Percentiles rank a stretch among this genome's conserved stretches.
These are phyloP conservation scores for Fusarium dlaminii DNA, from an alignment of 2,329 filamentous ascomycete genomes.

Conservation along the genomic window DNA sequence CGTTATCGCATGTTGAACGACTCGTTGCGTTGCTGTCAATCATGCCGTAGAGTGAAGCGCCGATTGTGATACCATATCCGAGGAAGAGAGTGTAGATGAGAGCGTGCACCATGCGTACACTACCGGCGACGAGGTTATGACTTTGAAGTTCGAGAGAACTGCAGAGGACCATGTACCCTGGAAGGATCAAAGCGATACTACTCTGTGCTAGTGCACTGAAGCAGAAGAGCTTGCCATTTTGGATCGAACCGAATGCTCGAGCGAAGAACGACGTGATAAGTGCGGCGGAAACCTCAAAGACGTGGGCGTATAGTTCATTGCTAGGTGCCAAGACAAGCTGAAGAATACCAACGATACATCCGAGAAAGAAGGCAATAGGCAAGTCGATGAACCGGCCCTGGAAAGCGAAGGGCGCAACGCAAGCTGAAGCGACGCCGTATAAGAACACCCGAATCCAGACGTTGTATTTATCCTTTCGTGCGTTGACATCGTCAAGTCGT, in stretches of 20 bases:
- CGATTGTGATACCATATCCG: conserved; percentile 78
- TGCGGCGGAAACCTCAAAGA: conserved; percentile 64
- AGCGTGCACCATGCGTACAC: conserved; percentile 79
- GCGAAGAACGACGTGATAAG: conserved; percentile 75
- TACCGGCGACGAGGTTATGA: conserved; percentile 75
- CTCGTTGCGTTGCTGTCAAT: conserved; percentile 65
- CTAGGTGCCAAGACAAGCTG: conserved; percentile 79
- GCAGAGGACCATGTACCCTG: conserved; percentile 62
- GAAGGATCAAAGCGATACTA: conserved; percentile 79
- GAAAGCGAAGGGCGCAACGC: conserved; percentile 84
- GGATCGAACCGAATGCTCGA: conserved; percentile 74
- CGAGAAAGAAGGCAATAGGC: conserved; percentile 79
- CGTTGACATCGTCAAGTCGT: conserved; percentile 66
- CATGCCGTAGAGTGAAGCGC: conserved; percentile 71
- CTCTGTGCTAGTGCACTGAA: conserved; percentile 77
- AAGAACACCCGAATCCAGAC: conserved; percentile 68
- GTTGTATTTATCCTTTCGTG: conserved; percentile 56
- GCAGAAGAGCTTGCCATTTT: conserved; percentile 68
- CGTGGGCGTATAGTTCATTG: conserved; percentile 73
- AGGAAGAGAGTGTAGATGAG: conserved; percentile 80
- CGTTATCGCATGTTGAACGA: conserved; percentile 53
- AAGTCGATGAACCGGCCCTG: conserved; percentile 80
- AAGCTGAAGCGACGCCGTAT: conserved; percentile 79
- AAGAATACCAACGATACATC: conserved; percentile 76
- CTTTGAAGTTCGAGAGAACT: conserved; percentile 73